phyloP scores from a whole-genome alignment of 495 filamentous ascomycete species.

The Xylaria nigripes region DNA sequence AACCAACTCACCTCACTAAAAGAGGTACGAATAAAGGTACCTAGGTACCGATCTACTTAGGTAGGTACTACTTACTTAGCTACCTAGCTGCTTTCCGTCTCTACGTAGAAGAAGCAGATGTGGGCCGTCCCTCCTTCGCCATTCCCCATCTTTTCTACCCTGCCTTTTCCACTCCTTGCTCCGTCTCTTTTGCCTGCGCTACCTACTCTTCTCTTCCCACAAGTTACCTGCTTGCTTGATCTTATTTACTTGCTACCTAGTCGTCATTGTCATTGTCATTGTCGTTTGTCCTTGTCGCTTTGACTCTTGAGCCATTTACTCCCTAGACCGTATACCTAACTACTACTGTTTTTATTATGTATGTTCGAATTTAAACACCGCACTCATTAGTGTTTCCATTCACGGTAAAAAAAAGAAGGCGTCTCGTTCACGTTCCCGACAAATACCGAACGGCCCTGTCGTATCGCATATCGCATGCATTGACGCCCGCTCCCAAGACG shows the following conservation, averaged over 20 bases:
- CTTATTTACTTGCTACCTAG: background rate
- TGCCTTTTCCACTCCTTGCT: constrained; percentile 8
- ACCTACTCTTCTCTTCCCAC: background rate
- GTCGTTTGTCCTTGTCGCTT: background rate
- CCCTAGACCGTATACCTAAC: no score
- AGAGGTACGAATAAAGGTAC: no score
- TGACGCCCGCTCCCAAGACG: constrained; percentile 13
- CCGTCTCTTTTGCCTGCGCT: constrained; percentile 4
- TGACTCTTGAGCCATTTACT: background rate
- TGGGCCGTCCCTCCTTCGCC: constrained; percentile 9
- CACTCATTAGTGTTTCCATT: background rate
- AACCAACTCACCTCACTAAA: no score
- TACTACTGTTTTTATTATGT: background rate
- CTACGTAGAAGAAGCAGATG: background rate
- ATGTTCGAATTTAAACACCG: background rate
- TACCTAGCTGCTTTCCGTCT: background rate
- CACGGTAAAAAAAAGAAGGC: background rate
- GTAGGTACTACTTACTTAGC: background rate
- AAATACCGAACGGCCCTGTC: background rate
- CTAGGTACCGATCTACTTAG: no score
- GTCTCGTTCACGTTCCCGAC: background rate
- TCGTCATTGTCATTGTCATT: background rate
- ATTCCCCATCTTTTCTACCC: constrained; percentile 14
- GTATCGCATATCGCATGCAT: background rate
- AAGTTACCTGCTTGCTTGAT: background rate